Evolutionary conservation across 768 basidiomycete species (phyloP), one percentile per base, ranked within the genome.

Genomic region (Lentinula sp.): DNA sequence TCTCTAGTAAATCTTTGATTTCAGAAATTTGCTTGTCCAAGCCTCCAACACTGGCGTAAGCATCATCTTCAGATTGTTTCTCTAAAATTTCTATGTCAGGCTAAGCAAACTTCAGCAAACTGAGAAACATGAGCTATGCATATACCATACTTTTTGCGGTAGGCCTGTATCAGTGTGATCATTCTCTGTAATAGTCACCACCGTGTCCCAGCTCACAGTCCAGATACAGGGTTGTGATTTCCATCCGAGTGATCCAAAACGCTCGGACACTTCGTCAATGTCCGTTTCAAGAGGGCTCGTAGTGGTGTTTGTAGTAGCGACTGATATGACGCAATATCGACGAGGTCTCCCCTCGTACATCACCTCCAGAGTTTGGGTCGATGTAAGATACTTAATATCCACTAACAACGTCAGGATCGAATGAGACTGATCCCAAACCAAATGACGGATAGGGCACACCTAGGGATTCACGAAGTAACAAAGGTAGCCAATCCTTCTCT

Each of bases 11-110:
- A 68, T 91, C 86, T 23, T 88, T 81, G 60, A 99, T 92, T 72
- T 91, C 85, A 59, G 84, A 76, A 61, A 99, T 95, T 70, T 97
- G 95, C 66, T 85, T 85, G 68, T 86, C 80, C 43, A 98, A 81
- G 2, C 97, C 97, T 18, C 97, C 97, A 23, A 99, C 87, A 13
- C 85, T 79, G 39, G 85, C 77, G 67, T 95, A 97, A n/a, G 90
- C 87, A 61, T 86, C 78, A 42, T 74, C 71, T 45, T 69, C 66
- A 15, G 78, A 67, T 61, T 64, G 72, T 63, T 78, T 75, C n/a
- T 77, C 71, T 55, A 83, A 70, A 15, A 77, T 73, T 66, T 85
- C 81, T 37, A 84, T 67, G 58, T 80, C 78, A 57, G 72, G 72
- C 80, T 84, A 63, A 35, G 63, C 62, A 10, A 63, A 42, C 23